These are phyloP conservation scores for Parafenestella ontariensis DNA, from an alignment of 2,329 filamentous ascomycete genomes.

Conservation along the genomic window DNA sequence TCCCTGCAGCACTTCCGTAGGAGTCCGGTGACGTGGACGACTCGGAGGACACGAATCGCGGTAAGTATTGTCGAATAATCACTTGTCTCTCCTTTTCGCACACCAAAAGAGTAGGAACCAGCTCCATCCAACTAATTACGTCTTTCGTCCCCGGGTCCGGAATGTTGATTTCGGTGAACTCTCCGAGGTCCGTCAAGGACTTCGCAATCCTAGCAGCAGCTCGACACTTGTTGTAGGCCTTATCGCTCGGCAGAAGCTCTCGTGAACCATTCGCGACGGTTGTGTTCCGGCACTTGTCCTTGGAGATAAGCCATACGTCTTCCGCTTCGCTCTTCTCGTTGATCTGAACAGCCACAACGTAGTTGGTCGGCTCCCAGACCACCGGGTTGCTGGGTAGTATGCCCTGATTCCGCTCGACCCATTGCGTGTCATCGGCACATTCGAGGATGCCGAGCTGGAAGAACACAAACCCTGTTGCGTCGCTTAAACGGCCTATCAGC, in stretches of 20 bases:
- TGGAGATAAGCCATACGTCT: not conserved
- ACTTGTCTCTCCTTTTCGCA: not conserved
- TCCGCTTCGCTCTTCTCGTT: not conserved
- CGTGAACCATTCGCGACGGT: not conserved
- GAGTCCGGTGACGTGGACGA: no score
- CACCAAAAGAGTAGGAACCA: not conserved
- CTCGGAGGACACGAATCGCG: no score
- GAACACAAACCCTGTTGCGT: not conserved
- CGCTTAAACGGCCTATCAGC: not conserved
- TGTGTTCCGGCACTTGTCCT: not conserved
- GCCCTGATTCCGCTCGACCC: not conserved
- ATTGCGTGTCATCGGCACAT: not conserved
- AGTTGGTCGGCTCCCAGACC: not conserved
- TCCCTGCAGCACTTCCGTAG: no score
- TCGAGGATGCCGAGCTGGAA: not conserved
- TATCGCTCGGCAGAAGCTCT: not conserved
- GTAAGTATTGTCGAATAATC: not conserved
- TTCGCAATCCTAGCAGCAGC: not conserved
- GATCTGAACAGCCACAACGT: not conserved
- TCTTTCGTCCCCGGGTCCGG: not conserved
- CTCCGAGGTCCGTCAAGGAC: not conserved
- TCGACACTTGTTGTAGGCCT: not conserved
- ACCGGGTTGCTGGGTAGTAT: not conserved
- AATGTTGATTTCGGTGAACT: not conserved
- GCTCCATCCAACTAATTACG: not conserved